These are phyloP conservation scores for Kandelia obovata DNA, from an alignment of 345 rosid genomes.

Conservation along the genomic window DNA sequence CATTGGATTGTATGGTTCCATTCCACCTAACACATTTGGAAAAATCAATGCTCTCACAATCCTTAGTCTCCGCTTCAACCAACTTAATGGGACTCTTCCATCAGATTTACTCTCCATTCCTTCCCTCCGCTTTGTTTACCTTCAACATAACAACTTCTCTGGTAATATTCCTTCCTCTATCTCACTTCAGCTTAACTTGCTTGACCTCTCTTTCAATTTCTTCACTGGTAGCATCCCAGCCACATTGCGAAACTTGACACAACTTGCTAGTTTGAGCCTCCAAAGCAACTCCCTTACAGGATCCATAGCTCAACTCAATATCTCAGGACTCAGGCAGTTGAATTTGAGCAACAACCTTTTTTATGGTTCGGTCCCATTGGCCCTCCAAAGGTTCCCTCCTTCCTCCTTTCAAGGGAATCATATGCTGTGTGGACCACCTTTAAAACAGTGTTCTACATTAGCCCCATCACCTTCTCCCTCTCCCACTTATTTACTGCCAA, in stretches of 20 bases:
- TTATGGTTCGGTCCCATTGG: conserved; percentile 68
- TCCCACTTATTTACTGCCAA: conserved; percentile 20
- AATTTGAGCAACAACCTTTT: conserved; percentile 77
- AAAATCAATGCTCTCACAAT: conserved; percentile 64
- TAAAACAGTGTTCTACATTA: conserved; percentile 44
- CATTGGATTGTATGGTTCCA: conserved; percentile 67
- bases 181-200: conserved; percentile 46
- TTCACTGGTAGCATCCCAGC: conserved; percentile 62
- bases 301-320: conserved; percentile 51
- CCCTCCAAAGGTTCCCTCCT: conserved; percentile 55
- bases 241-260: conserved; percentile 45
- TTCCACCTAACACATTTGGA: conserved; percentile 72
- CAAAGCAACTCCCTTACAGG: conserved; percentile 72
- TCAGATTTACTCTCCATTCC: conserved; percentile 69
- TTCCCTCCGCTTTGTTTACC: conserved; percentile 55
- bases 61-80: conserved; percentile 78
- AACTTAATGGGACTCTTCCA: conserved; percentile 64
- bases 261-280: conserved; percentile 54
- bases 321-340: conserved; percentile 50
- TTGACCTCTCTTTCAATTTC: conserved; percentile 77
- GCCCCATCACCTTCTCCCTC: conserved; percentile 45
- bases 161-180: conserved; percentile 58
- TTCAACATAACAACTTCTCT: conserved; percentile 80
- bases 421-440: conserved; percentile 64
- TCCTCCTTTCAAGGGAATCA: conserved; percentile 72